Conservation (phyloP, 164 flowering plant genomes). For the Annona cherimola region DNA sequence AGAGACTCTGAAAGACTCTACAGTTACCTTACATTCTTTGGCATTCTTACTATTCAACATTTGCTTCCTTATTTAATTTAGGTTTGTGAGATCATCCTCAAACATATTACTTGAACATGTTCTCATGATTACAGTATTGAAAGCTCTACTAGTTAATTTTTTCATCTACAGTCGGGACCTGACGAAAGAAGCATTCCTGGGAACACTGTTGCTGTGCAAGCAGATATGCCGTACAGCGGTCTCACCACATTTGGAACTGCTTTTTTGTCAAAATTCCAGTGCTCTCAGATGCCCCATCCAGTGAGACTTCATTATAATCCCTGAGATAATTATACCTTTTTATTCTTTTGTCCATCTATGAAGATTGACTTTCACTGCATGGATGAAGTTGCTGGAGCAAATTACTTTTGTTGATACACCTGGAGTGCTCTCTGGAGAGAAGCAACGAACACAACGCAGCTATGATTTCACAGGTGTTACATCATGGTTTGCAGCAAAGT, state of each 20-base stretch:
- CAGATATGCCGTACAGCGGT: slow-evolving; percentile 96
- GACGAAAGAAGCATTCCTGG: slow-evolving; percentile 96
- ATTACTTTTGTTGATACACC: slow-evolving; percentile 97
- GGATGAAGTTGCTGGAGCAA: slow-evolving; percentile 75
- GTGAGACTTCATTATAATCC: slow-evolving; percentile 37
- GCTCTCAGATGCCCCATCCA: slow-evolving; percentile 98
- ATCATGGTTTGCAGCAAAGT: slow-evolving; percentile 98
- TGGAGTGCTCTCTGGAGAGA: slow-evolving; percentile 96
- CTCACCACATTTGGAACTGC: slow-evolving; percentile 88
- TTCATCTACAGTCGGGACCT: slow-evolving; percentile 60
- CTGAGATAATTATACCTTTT: not conserved
- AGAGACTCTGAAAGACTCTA: not conserved
- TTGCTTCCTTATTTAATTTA: not conserved
- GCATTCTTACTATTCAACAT: not conserved
- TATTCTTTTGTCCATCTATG: not conserved
- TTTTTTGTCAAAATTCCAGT: slow-evolving; percentile 94
- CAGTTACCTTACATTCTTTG: not conserved
- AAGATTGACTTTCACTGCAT: not conserved
- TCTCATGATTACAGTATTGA: not conserved
- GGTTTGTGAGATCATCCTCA: slow-evolving; percentile 2
- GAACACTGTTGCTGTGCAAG: slow-evolving; percentile 94
- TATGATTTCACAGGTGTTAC: slow-evolving; percentile 98
- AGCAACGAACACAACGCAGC: slow-evolving; percentile 90
- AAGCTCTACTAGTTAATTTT: not conserved
- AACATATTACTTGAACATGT: not conserved